Evolutionary conservation across 352 stramenopile genomes (phyloP), one percentile per base, ranked within the genome.

Genomic region (Globisporangium takayamanum): DNA sequence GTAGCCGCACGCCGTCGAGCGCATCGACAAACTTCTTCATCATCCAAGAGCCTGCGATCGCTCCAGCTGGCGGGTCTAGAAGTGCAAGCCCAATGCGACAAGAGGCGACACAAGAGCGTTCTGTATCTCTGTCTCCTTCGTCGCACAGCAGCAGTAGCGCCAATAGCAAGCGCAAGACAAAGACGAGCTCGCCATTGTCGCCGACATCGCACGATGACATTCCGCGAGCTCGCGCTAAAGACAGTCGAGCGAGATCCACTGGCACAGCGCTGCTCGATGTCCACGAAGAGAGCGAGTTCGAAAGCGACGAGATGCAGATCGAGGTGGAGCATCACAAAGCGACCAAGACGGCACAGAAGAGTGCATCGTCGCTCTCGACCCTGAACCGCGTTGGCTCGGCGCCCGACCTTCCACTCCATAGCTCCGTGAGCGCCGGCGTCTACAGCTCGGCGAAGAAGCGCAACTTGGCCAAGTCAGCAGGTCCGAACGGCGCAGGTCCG

Each of bases 381-480:
- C 61, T 91, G 12, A 91, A 77, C 53, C 77, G 81, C 15, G 73
- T 74, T 26, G 81, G 79, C 10, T 89, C 79, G 0, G 74, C 78
- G 2, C 81, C 81, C 5, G 75, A 87, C 28, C 60, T 91, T 0
- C 81, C 81, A 20, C 68, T 86, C 2, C 65, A 84, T 50, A 91
- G 74, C 56, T 66, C 70, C 2, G 65, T 70, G 12, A 85, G 74
- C 53, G 54, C 77, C 0, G 57, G 33, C 1, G 81, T 88, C 8
- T 91, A 85, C 57, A 87, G 72, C 45, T 88, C 81, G 2, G 79
- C 77, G 7, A 88, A 88, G 63, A 89, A 89, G 60, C 64, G 79
- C 3, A 65, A 75, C 2, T 37, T 84, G 8, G 63, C 76, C 54
- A 46, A 44, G 30, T 62, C 50, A 20, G 52, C 56, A 11, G 57